Evolutionary conservation across 345 rosid genomes (phyloP).

Genomic region (Chamaenerion angustifolium): DNA sequence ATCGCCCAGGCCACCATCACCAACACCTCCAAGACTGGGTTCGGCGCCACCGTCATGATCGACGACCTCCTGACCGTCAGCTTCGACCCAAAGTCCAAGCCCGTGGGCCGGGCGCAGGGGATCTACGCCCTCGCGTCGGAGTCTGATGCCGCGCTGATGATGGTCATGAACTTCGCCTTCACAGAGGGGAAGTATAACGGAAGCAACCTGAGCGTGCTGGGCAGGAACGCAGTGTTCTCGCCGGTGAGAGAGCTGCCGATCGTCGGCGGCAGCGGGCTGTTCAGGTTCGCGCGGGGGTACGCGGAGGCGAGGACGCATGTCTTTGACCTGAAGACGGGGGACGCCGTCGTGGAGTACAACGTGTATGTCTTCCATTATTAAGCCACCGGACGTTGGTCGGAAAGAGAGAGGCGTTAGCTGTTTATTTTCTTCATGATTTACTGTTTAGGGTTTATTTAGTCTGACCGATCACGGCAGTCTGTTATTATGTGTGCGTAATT

Average conservation of each 20-base stretch:
- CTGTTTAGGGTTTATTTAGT: no score
- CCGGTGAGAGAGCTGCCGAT: constrained; percentile 43
- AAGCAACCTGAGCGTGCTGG: constrained; percentile 33
- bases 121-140: constrained; percentile 28
- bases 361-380: no score
- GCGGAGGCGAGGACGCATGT: constrained; percentile 29
- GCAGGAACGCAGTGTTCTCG: constrained; percentile 24
- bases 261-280: constrained; percentile 45
- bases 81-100: constrained; percentile 26
- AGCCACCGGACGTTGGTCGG: no score
- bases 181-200: constrained; percentile 48
- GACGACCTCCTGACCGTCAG: constrained; percentile 38
- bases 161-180: constrained; percentile 43
- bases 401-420: no score
- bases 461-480: no score
- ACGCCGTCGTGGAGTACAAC: background rate
- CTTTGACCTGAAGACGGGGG: constrained; percentile 9
- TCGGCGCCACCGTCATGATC: constrained; percentile 32
- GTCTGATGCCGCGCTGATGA: constrained; percentile 17
- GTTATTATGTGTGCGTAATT: no score
- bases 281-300: constrained; percentile 47
- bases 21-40: constrained; percentile 15
- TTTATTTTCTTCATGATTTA: no score
- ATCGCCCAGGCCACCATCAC: constrained; percentile 21
- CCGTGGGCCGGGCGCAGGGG: constrained; percentile 49